phyloP scores from a whole-genome alignment of 257 asterid species.

The Verbascum thapsus region DNA sequence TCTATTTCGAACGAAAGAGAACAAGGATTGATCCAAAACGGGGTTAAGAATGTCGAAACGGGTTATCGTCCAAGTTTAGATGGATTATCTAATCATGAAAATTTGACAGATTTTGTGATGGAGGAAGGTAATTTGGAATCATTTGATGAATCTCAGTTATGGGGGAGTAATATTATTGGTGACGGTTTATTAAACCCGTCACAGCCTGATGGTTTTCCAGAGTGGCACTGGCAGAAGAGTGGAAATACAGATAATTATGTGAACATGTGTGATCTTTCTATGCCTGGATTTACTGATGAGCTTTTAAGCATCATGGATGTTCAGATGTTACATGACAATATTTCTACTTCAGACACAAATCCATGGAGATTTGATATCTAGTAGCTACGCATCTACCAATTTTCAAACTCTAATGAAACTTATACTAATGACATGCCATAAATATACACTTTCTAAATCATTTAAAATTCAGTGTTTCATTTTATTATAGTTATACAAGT shows the following conservation, averaged over 20 bases:
- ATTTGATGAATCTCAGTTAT: conserved; percentile 19
- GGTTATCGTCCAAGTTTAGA: background rate
- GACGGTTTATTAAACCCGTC: background rate
- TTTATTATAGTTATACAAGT: background rate
- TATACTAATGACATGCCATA: background rate
- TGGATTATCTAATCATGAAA: conserved; percentile 1
- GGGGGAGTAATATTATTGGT: background rate
- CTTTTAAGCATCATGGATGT: conserved; percentile 15
- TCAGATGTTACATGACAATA: conserved; percentile 12
- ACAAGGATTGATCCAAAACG: background rate
- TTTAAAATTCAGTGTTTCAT: background rate
- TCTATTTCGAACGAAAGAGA: background rate
- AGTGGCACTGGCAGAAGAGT: conserved; percentile 8
- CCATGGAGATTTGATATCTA: background rate
- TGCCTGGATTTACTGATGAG: conserved; percentile 25
- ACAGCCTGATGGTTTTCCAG: conserved; percentile 8
- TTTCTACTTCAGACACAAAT: conserved; percentile 8
- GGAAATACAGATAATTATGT: conserved; percentile 9
- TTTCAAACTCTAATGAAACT: background rate
- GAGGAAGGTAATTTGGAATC: conserved; percentile 11
- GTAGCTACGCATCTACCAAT: background rate
- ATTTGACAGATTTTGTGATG: background rate
- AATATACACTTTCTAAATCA: background rate
- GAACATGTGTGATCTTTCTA: conserved; percentile 15
- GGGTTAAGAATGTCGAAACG: background rate